Conservation (phyloP, 129 eudicot genomes). For the Saposhnikovia divaricata region DNA sequence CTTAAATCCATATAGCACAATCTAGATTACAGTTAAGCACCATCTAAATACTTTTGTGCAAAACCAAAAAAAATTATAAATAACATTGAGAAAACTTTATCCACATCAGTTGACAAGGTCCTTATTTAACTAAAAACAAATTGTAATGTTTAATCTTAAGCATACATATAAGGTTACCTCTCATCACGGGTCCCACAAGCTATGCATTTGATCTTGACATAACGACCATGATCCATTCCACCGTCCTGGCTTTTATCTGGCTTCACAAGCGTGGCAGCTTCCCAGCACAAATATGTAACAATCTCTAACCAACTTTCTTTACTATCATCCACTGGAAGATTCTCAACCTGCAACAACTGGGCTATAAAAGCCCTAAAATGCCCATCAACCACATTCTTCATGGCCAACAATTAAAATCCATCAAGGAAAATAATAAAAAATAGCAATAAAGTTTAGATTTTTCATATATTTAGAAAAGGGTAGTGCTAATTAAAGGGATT, state of each 20-base stretch:
- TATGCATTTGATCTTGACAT: slow-evolving; percentile 54
- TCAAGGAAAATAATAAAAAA: background rate
- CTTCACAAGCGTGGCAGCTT: slow-evolving; percentile 50
- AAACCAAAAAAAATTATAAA: background rate
- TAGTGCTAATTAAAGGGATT: background rate
- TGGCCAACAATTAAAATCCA: slow-evolving; percentile 16
- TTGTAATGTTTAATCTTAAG: background rate
- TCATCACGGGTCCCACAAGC: slow-evolving; percentile 44
- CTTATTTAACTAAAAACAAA: background rate
- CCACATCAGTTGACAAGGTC: background rate
- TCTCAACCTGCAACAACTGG: slow-evolving; percentile 53
- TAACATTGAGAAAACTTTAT: background rate
- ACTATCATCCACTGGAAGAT: slow-evolving; percentile 26
- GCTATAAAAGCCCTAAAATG: slow-evolving; percentile 51
- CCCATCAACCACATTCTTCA: slow-evolving; percentile 50
- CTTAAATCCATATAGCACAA: background rate
- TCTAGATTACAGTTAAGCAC: background rate
- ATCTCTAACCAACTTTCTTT: slow-evolving; percentile 52
- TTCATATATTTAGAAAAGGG: slow-evolving; percentile 8
- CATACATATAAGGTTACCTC: slow-evolving; percentile 22
- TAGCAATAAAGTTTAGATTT: background rate
- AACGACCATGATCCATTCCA: slow-evolving; percentile 65
- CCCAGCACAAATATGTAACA: slow-evolving; percentile 48
- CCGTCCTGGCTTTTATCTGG: slow-evolving; percentile 53
- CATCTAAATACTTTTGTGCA: background rate